These are phyloP conservation scores for Cercospora zeina DNA, from an alignment of 2,329 filamentous ascomycete species.

Conservation along the genomic window DNA sequence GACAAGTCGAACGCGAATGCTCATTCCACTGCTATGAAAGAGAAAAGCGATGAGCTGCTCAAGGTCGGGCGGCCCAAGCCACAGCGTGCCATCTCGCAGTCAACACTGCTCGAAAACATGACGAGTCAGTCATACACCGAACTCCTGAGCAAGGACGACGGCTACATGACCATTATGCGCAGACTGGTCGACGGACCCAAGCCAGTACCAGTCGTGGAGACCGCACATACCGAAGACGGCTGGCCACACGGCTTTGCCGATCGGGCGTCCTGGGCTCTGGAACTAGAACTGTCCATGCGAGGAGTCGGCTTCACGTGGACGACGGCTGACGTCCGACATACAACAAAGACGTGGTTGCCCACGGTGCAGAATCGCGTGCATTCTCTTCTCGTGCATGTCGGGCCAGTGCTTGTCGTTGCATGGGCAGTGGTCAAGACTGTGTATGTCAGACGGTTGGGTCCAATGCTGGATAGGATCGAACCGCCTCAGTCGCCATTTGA, in stretches of 20 bases:
- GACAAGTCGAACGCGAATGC: slow-evolving; percentile 6
- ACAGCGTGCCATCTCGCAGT: slow-evolving; percentile 26
- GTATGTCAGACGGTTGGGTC: slow-evolving; percentile 38
- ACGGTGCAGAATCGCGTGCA: slow-evolving; percentile 45
- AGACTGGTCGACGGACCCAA: slow-evolving; percentile 31
- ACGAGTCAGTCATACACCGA: slow-evolving; percentile 31
- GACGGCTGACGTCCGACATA: slow-evolving; percentile 49
- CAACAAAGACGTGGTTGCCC: slow-evolving; percentile 48
- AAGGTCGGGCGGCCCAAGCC: slow-evolving; percentile 18
- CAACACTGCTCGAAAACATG: slow-evolving; percentile 33
- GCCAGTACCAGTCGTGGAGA: slow-evolving; percentile 43
- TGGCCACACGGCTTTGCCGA: slow-evolving; percentile 45
- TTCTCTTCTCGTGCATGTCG: slow-evolving; percentile 44
- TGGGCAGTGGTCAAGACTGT: slow-evolving; percentile 42
- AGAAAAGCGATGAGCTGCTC: slow-evolving; percentile 17
- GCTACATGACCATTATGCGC: slow-evolving; percentile 26
- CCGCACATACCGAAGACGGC: slow-evolving; percentile 43
- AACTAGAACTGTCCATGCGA: slow-evolving; percentile 49
- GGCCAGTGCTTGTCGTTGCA: slow-evolving; percentile 42
- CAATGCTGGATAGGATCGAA: slow-evolving; percentile 16
- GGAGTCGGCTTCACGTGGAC: slow-evolving; percentile 51
- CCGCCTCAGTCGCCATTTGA: slow-evolving; percentile 39
- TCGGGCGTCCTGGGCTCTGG: slow-evolving; percentile 49
- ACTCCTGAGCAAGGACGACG: slow-evolving; percentile 26
- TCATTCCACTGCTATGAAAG: slow-evolving; percentile 13